phyloP scores from a whole-genome alignment of 2,329 filamentous ascomycete species.

The Phyllosticta paracitricarpa region DNA sequence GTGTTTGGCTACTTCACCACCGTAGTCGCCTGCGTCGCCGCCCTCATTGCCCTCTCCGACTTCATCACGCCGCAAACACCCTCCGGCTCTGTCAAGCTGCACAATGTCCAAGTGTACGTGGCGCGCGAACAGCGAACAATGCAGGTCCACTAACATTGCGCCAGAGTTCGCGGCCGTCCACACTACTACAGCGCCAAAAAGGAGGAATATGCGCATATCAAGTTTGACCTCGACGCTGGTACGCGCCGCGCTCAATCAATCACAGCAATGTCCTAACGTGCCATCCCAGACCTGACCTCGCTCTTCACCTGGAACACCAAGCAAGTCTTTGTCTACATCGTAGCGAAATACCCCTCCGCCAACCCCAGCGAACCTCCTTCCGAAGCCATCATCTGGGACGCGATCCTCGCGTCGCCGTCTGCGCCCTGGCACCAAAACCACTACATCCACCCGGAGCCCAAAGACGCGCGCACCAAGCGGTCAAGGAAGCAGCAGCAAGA shows the following conservation, averaged over 20 bases:
- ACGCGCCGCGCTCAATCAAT: conserved; percentile 12
- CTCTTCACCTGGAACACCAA: conserved; percentile 99
- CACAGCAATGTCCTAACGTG: conserved; percentile 2
- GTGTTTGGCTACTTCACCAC: conserved; percentile 98
- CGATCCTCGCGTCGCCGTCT: conserved; percentile 70
- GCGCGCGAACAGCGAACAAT: background rate
- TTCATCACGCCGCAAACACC: conserved; percentile 61
- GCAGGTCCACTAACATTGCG: background rate
- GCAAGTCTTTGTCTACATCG: conserved; percentile 93
- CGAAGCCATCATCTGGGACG: conserved; percentile 88
- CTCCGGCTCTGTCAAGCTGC: conserved; percentile 52
- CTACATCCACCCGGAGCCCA: conserved; percentile 45
- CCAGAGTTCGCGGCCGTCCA: conserved; percentile 77
- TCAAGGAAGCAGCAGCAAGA: conserved; percentile 12
- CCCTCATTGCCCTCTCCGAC: conserved; percentile 71
- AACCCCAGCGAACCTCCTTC: conserved; percentile 32
- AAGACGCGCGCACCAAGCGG: conserved; percentile 35
- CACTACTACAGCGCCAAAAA: conserved; percentile 90
- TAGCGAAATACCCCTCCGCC: conserved; percentile 56
- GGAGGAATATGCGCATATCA: conserved; percentile 92
- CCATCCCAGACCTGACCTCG: conserved; percentile 57
- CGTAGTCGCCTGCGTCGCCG: conserved; percentile 72
- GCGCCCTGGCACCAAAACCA: conserved; percentile 44
- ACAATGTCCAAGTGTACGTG: conserved; percentile 73
- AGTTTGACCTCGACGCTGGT: conserved; percentile 81